Percentiles rank a stretch among this genome's conserved stretches.
phyloP scores from a whole-genome alignment of 2,329 filamentous ascomycete species.

The Monosporascus sp. region DNA sequence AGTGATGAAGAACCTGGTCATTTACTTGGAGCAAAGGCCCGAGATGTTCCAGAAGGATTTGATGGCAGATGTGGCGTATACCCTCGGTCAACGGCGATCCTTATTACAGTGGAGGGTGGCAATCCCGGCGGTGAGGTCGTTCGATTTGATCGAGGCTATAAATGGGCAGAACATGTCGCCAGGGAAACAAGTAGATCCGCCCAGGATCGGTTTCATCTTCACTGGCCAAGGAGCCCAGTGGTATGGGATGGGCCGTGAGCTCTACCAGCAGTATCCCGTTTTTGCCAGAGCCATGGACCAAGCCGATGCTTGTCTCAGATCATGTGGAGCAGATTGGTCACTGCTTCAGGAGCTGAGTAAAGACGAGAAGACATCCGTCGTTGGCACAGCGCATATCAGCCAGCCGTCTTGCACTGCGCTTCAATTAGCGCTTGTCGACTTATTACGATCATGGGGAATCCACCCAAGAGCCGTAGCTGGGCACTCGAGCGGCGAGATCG shows the following conservation, averaged over 20 bases:
- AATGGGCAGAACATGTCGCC: slow-evolving; percentile 31
- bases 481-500: slow-evolving; percentile 39
- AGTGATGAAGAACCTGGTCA: slow-evolving; percentile 33
- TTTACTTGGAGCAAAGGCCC: slow-evolving; percentile 37
- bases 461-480: slow-evolving; percentile 31
- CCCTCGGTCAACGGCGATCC: slow-evolving; percentile 39
- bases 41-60: slow-evolving; percentile 39
- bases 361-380: slow-evolving; percentile 29
- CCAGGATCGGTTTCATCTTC: slow-evolving; percentile 35
- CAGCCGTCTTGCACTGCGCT: slow-evolving; percentile 35
- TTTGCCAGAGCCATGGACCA: slow-evolving; percentile 30
- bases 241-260: slow-evolving; percentile 37
- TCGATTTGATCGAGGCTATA: slow-evolving; percentile 39
- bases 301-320: slow-evolving; percentile 27
- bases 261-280: slow-evolving; percentile 32
- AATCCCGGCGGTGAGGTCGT: slow-evolving; percentile 37
- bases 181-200: slow-evolving; percentile 31
- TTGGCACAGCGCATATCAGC: slow-evolving; percentile 34
- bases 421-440: slow-evolving; percentile 32
- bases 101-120: slow-evolving; percentile 39
- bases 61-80: slow-evolving; percentile 43
- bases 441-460: slow-evolving; percentile 32
- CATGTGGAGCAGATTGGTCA: slow-evolving; percentile 30
- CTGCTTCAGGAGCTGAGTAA: slow-evolving; percentile 30
- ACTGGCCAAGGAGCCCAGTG: slow-evolving; percentile 38